These are phyloP conservation scores for Penicillium sclerotiorum DNA, from an alignment of 2,329 filamentous ascomycete species.

Conservation along the genomic window DNA sequence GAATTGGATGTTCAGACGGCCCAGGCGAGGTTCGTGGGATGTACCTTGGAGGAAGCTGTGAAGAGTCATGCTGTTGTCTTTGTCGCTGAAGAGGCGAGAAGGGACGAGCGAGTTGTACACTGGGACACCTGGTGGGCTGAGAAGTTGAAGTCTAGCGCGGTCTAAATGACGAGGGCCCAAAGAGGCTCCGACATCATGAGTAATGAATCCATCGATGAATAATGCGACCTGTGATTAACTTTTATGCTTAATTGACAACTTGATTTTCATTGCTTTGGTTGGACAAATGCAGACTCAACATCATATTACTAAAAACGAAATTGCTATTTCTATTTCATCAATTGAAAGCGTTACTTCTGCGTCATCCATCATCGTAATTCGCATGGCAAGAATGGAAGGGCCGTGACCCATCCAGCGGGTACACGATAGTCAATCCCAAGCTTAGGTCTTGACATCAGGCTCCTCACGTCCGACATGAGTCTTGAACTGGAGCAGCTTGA, in stretches of 20 bases:
- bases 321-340: constrained; percentile 10
- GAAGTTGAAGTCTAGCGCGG: constrained; percentile 50
- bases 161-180: too few relatives aligned
- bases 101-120: constrained; percentile 67
- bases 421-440: constrained; percentile 12
- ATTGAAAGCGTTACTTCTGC: constrained; percentile 5
- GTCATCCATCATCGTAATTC: constrained; percentile 19
- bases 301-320: constrained; percentile 16
- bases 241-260: too few relatives aligned
- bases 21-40: constrained; percentile 76
- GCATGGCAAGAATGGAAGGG: constrained; percentile 17
- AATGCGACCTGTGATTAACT: too few relatives aligned
- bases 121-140: constrained; percentile 76
- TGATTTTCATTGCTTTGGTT: too few relatives aligned
- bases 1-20: constrained; percentile 68
- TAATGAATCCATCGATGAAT: too few relatives aligned
- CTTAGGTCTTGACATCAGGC: constrained; percentile 93
- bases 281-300: constrained; percentile 4
- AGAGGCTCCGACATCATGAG: too few relatives aligned
- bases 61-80: constrained; percentile 91
- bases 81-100: constrained; percentile 85
- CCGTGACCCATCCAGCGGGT: constrained; percentile 29
- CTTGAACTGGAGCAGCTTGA: constrained; percentile 86
- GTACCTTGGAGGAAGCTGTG: constrained; percentile 83
- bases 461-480: constrained; percentile 89